Percentiles rank a stretch among this genome's conserved stretches.
phyloP scores from a whole-genome alignment of 1,284 basidiomycete species.

The Ustilago bromivora region DNA sequence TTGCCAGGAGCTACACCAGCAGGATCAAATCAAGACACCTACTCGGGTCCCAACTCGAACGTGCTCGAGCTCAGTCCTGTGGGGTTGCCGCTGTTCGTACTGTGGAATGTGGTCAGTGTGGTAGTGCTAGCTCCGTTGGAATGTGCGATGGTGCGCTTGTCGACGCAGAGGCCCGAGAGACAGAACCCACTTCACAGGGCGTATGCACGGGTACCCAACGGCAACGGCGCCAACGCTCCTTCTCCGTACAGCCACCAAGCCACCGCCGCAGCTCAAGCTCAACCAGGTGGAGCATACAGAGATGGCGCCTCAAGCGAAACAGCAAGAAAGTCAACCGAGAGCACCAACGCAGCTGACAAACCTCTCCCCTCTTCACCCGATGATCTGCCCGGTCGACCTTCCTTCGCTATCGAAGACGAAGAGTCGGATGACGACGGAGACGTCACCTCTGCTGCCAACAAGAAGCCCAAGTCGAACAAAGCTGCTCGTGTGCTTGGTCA shows the following conservation, averaged over 20 bases:
- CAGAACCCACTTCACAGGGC: conserved; percentile 66
- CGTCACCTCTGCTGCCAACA: conserved; percentile 6
- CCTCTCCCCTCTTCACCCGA: conserved; percentile 43
- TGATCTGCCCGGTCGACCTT: conserved; percentile 44
- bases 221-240: conserved; percentile 19
- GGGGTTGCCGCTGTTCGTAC: conserved; percentile 58
- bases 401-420: conserved; percentile 63
- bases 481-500: conserved; percentile 27
- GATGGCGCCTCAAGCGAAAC: conserved; percentile 17
- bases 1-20: conserved; percentile 46
- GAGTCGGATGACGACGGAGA: conserved; percentile 52
- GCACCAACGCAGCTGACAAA: conserved; percentile 31
- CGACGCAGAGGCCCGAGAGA: conserved; percentile 61
- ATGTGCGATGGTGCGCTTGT: conserved; percentile 62
- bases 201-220: conserved; percentile 49
- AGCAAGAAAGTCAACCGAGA: conserved; percentile 34
- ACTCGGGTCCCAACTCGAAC: conserved; percentile 55
- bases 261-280: conserved; percentile 37
- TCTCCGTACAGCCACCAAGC: conserved; percentile 64
- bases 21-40: conserved; percentile 48
- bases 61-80: conserved; percentile 51
- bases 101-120: conserved; percentile 57
- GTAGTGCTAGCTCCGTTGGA: conserved; percentile 63
- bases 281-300: conserved; percentile 41
- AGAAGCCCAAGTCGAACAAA: conserved; percentile 14